Conservation (phyloP, 106 monocot species). For the Hemerocallis citrina region DNA sequence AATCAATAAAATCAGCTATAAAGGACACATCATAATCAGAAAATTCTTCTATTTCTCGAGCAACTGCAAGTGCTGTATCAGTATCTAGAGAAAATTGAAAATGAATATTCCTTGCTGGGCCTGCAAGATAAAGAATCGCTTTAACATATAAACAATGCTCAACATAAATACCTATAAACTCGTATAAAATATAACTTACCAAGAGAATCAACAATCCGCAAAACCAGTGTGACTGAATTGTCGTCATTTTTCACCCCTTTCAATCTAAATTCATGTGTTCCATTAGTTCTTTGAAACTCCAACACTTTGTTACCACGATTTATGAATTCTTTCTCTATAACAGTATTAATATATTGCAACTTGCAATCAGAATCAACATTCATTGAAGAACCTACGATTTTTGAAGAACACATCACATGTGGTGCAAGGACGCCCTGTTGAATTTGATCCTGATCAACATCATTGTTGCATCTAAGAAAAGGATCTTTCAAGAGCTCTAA, state of each 20-base stretch:
- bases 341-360: slow-evolving; percentile 4
- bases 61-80: slow-evolving; percentile 53
- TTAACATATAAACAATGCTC: not conserved
- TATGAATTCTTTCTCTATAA: slow-evolving; percentile 1
- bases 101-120: slow-evolving; percentile 26
- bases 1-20: slow-evolving; percentile 66
- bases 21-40: slow-evolving; percentile 50
- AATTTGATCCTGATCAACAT: not conserved
- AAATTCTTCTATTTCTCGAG: slow-evolving; percentile 57
- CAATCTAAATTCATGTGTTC: slow-evolving; percentile 33
- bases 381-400: slow-evolving; percentile 3
- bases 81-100: slow-evolving; percentile 50
- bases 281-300: slow-evolving; percentile 35
- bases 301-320: slow-evolving; percentile 5
- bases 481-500: slow-evolving; percentile 60
- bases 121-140: too few species aligned
- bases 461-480: slow-evolving; percentile 35
- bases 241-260: slow-evolving; percentile 35
- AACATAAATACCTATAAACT: not conserved
- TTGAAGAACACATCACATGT: not conserved
- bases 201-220: slow-evolving; percentile 29
- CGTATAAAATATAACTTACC: slow-evolving; percentile 24
- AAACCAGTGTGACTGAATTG: slow-evolving; percentile 21
- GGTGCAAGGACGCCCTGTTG: too few species aligned
- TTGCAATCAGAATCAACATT: slow-evolving; percentile 30